phyloP scores from a whole-genome alignment of 352 stramenopile genomes.

The Plasmopara muralis region DNA sequence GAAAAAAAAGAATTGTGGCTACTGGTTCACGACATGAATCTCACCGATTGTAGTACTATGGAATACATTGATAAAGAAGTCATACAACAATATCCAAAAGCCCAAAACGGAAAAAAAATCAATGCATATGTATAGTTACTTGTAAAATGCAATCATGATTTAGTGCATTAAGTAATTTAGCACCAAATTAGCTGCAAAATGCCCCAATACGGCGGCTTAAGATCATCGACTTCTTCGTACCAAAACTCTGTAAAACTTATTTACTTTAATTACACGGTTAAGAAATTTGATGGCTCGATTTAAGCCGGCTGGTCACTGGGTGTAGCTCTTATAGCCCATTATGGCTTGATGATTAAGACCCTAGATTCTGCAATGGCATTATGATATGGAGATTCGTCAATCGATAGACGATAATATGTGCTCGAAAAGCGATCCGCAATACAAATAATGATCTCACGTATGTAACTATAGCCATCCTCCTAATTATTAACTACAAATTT shows the following conservation, averaged over 20 bases:
- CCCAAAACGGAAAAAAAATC: no score
- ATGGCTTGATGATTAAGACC: slow-evolving; percentile 1
- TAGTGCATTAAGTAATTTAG: no score
- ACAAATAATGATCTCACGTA: neutral
- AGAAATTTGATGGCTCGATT: neutral
- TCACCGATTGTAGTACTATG: no score
- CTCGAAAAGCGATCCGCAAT: neutral
- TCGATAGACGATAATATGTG: neutral
- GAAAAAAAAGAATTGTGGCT: no score
- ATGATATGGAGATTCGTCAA: neutral
- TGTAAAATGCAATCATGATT: no score
- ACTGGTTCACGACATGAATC: no score
- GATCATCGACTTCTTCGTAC: neutral
- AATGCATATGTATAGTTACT: no score
- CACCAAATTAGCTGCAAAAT: neutral
- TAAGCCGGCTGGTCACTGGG: neutral
- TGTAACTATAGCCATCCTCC: neutral
- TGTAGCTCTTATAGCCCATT: neutral
- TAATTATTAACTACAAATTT: neutral
- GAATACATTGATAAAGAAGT: no score
- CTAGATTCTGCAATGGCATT: neutral
- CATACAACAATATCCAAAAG: no score
- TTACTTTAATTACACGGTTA: neutral
- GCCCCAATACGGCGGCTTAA: neutral
- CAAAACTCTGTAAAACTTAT: neutral